These are phyloP conservation scores for Globisporangium canariense DNA, from an alignment of 352 stramenopile species.

Conservation along the genomic window DNA sequence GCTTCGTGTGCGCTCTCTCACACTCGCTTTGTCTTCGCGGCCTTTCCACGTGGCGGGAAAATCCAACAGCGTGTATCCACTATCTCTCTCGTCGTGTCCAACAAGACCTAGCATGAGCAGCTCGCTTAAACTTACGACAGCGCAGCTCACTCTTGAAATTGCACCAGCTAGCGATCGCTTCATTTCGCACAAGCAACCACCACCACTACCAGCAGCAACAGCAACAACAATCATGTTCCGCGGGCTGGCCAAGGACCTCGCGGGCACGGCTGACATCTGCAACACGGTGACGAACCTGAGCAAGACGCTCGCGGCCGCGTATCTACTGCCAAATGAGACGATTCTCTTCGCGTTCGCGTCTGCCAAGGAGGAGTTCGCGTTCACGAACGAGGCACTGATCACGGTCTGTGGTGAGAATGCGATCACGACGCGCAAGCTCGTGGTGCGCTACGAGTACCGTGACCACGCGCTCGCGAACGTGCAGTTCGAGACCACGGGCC, in stretches of 20 bases:
- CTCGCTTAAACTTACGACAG: too few relatives aligned
- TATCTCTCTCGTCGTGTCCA: neutral
- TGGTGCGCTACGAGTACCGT: conserved; percentile 39
- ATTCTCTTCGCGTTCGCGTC: conserved; percentile 53
- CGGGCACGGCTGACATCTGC: conserved; percentile 53
- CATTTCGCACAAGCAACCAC: neutral
- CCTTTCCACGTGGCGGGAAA: neutral
- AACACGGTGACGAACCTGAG: conserved; percentile 5
- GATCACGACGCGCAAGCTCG: conserved; percentile 49
- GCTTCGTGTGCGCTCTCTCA: too few relatives aligned
- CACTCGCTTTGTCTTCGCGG: too few relatives aligned
- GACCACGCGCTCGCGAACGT: conserved; percentile 31
- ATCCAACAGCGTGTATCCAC: neutral
- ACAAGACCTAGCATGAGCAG: too few relatives aligned
- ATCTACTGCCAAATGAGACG: conserved; percentile 46
- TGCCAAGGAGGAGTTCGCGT: conserved; percentile 56
- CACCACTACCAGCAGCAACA: too few relatives aligned
- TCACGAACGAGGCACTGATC: conserved; percentile 65
- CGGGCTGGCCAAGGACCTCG: conserved; percentile 43
- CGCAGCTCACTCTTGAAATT: neutral
- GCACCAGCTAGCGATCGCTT: neutral
- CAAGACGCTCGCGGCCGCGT: conserved; percentile 13
- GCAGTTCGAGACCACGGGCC: conserved; percentile 50
- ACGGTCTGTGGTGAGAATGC: conserved; percentile 31
- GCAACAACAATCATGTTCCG: conserved; percentile 31